phyloP scores from a whole-genome alignment of 2,329 filamentous ascomycete genomes.

The Neonectria neomacrospora region DNA sequence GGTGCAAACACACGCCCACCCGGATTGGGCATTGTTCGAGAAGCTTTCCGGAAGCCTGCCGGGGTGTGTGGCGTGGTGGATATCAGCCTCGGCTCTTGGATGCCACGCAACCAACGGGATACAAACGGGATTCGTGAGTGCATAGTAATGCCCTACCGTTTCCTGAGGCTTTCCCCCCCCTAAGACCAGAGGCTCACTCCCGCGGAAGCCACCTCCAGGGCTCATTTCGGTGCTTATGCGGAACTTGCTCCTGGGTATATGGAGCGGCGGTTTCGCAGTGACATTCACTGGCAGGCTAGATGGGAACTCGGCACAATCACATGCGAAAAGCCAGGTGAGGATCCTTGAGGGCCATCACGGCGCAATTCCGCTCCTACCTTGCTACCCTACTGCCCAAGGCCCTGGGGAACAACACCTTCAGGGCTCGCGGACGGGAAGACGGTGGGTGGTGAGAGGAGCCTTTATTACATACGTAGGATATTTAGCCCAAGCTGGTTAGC shows the following conservation, averaged over 20 bases:
- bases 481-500: conserved; percentile 7
- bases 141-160: background rate
- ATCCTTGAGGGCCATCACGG: conserved; percentile 17
- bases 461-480: no score
- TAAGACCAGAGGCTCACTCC: no score
- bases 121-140: conserved; percentile 10
- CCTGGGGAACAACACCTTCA: background rate
- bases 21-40: conserved; percentile 36
- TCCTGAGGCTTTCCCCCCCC: background rate
- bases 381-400: no score
- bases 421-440: background rate
- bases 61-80: conserved; percentile 20
- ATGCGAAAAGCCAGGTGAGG: conserved; percentile 28
- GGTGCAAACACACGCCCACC: conserved; percentile 23
- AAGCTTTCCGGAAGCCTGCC: conserved; percentile 42
- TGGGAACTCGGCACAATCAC: conserved; percentile 29
- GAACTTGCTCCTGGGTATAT: conserved; percentile 26
- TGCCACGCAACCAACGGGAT: conserved; percentile 16
- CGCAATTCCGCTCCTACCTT: conserved; percentile 36
- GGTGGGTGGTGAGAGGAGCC: background rate
- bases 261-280: conserved; percentile 24
- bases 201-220: no score
- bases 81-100: conserved; percentile 24
- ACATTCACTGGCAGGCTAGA: conserved; percentile 19
- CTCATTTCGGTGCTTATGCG: conserved; percentile 44